Evolutionary conservation across 2,329 filamentous ascomycete genomes (phyloP), one percentile per base, ranked within the genome.

Genomic region (Phymatotrichopsis omnivora): DNA sequence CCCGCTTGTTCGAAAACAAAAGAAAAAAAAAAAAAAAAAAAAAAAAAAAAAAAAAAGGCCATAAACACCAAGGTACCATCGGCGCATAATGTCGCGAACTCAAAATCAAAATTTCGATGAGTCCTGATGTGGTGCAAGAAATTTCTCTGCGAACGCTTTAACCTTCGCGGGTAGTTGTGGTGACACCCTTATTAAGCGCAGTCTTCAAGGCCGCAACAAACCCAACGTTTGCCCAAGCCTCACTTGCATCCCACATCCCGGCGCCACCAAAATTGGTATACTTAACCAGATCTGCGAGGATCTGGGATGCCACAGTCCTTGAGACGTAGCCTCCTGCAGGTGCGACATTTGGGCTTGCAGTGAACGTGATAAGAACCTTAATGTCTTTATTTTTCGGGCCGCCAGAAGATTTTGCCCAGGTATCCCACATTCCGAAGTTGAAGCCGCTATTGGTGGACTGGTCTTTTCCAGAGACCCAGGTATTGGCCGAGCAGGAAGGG

Each of bases 361-460:
- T 17, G 8, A 47, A 24, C 16, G 14, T 17, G 36, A 39, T 22
- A 17, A 46, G 42, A 11, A 46, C 30, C 28, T 39, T 41, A 78
- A 7, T 75, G 27, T 73, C 60, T 25, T 66, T 66, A 62, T 82
- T 82, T 49, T 68, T 65, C 53, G 72, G 75, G 3, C 64, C 65
- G n/a, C n/a, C n/a, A n/a, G n/a, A n/a, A 0, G 61, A 69, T 56
- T 68, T 69, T 16, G 78, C 78, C 78, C 78, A 83, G 48, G 64
- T 66, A 59, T 83, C 74, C 79, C 78, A 83, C 22, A 68, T 33
- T 12, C 39, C 40, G 25, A 56, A 41, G 45, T 56, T 56, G 44
- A 54, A 56, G 11, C 28, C 34, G 16, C 10, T 17, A 37, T 49
- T 52, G 10, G 39, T 38, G 17, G 14, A 42, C 36, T 54, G 47